Percentiles rank a stretch among this genome's conserved stretches.
Evolutionary conservation across 306 rosid species (phyloP).

Genomic region (Dalbergia cultrata): DNA sequence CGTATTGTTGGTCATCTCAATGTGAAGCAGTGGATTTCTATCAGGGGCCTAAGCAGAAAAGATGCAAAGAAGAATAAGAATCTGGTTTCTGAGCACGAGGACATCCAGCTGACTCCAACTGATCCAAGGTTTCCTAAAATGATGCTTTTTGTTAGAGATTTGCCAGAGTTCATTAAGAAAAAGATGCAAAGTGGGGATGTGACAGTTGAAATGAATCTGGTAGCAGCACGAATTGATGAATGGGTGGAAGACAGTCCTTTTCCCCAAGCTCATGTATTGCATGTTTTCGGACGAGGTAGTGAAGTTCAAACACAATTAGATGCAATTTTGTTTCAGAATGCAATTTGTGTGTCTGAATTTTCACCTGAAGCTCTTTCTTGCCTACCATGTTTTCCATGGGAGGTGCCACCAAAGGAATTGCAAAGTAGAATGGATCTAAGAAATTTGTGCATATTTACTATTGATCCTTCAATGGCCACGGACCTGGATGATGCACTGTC

Average conservation of each 20-base stretch:
- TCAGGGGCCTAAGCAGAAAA: constrained; percentile 52
- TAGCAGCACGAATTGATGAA: constrained; percentile 72
- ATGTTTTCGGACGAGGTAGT: constrained; percentile 72
- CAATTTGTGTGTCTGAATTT: constrained; percentile 69
- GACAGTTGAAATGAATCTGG: constrained; percentile 73
- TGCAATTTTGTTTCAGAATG: constrained; percentile 84
- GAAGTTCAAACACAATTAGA: constrained; percentile 73
- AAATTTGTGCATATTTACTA: constrained; percentile 76
- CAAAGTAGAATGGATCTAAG: constrained; percentile 76
- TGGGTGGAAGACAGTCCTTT: constrained; percentile 75
- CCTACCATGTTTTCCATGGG: constrained; percentile 77
- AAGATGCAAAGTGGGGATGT: constrained; percentile 70
- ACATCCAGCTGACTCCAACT: constrained; percentile 70
- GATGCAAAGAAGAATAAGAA: constrained; percentile 57
- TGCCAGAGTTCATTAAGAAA: constrained; percentile 67
- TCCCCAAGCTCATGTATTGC: constrained; percentile 72
- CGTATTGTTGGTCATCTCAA: constrained; percentile 75
- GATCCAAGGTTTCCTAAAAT: constrained; percentile 76
- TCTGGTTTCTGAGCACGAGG: constrained; percentile 53
- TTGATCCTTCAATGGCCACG: constrained; percentile 87
- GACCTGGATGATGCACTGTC: constrained; percentile 97
- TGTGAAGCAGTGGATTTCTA: constrained; percentile 58
- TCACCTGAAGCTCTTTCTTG: constrained; percentile 67
- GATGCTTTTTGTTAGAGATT: constrained; percentile 61
- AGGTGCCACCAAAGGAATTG: constrained; percentile 72